Conservation (phyloP, 1,284 basidiomycete species). For the Earliella scabrosa region DNA sequence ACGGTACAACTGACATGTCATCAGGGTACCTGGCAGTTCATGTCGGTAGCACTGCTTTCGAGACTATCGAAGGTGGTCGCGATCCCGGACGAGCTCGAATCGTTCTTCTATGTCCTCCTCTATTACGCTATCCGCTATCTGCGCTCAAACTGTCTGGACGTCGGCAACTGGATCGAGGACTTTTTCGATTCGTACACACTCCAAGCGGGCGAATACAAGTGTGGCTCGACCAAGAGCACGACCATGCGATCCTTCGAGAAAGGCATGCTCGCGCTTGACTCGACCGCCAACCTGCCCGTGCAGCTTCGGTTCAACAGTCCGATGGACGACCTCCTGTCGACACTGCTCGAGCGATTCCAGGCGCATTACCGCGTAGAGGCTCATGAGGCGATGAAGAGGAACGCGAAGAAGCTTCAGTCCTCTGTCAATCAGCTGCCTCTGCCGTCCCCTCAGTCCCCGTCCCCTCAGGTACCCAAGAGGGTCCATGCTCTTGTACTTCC, state of each 20-base stretch:
- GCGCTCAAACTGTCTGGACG: not conserved
- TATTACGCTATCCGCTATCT: constrained; percentile 12
- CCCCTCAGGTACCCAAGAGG: no score
- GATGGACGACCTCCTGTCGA: not conserved
- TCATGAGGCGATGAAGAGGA: no score
- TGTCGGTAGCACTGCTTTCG: not conserved
- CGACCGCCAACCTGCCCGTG: no score
- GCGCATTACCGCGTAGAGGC: not conserved
- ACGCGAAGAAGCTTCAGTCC: no score
- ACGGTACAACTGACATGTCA: no score
- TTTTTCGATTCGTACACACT: constrained; percentile 1
- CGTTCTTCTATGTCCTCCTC: constrained; percentile 13
- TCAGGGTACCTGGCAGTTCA: constrained; percentile 9
- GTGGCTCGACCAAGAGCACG: not conserved
- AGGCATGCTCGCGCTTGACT: no score
- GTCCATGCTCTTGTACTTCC: no score
- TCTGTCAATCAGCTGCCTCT: no score
- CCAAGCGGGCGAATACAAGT: not conserved
- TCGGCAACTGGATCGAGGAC: not conserved
- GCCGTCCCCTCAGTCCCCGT: no score
- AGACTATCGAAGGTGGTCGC: not conserved
- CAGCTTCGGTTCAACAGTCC: not conserved
- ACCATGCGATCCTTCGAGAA: no score
- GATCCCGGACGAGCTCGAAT: constrained; percentile 9
- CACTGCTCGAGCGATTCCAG: not conserved